phyloP scores from a whole-genome alignment of 768 basidiomycete genomes.

The Kwoniella mangroviensis region DNA sequence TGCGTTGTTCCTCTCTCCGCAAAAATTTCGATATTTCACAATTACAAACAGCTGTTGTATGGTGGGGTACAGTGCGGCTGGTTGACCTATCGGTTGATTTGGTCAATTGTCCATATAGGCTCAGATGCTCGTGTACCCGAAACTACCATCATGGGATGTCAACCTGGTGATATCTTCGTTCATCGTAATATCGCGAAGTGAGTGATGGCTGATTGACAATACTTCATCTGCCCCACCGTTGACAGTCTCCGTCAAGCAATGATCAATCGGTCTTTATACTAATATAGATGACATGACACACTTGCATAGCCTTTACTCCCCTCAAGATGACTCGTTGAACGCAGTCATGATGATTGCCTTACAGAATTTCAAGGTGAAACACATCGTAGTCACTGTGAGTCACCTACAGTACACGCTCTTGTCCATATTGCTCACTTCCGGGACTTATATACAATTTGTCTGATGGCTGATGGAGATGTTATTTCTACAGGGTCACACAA shows the following conservation, averaged over 20 bases:
- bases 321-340: conserved; percentile 49
- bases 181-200: conserved; percentile 51
- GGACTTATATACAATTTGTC: too few species aligned
- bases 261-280: too few species aligned
- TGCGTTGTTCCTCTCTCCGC: too few species aligned
- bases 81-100: not conserved
- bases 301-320: conserved; percentile 37
- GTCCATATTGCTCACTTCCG: not conserved
- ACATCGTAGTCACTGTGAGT: conserved; percentile 51
- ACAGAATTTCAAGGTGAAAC: conserved; percentile 52
- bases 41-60: too few species aligned
- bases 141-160: conserved; percentile 47
- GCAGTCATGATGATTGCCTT: conserved; percentile 51
- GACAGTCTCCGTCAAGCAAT: not conserved
- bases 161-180: conserved; percentile 50
- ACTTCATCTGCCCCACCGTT: not conserved
- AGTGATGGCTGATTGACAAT: conserved; percentile 6
- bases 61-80: too few species aligned
- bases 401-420: not conserved
- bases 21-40: too few species aligned
- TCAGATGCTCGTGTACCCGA: conserved; percentile 52
- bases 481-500: conserved; percentile 43
- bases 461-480: not conserved
- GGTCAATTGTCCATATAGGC: conserved; percentile 22
- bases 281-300: not conserved